Conservation (phyloP, 1,139 yeast species). For the Yamadazyma mexicana region DNA sequence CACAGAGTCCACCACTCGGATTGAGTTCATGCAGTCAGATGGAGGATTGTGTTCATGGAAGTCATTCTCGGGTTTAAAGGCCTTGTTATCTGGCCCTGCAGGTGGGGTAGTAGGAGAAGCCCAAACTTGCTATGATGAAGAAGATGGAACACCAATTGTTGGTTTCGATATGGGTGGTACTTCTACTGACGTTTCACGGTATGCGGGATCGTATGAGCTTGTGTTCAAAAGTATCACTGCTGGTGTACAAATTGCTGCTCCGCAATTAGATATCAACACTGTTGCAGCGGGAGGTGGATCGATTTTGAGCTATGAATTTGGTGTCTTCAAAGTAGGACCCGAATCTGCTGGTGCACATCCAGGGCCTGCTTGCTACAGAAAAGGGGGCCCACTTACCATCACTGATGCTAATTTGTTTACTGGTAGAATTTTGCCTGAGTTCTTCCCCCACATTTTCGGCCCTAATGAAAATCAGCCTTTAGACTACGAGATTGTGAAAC, state of each 20-base stretch:
- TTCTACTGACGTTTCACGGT: slow-evolving; percentile 55
- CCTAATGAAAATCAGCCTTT: slow-evolving; percentile 49
- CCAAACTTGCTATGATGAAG: slow-evolving; percentile 44
- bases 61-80: slow-evolving; percentile 50
- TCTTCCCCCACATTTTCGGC: slow-evolving; percentile 54
- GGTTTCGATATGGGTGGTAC: slow-evolving; percentile 67
- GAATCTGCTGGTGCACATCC: slow-evolving; percentile 59
- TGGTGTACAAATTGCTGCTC: slow-evolving; percentile 54
- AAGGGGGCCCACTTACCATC: slow-evolving; percentile 56
- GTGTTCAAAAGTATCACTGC: slow-evolving; percentile 55
- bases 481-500: slow-evolving; percentile 36
- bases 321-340: slow-evolving; percentile 54
- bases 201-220: slow-evolving; percentile 45
- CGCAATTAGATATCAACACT: slow-evolving; percentile 56
- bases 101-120: slow-evolving; percentile 63
- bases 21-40: slow-evolving; percentile 59
- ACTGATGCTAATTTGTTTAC: slow-evolving; percentile 54
- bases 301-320: slow-evolving; percentile 47
- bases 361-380: slow-evolving; percentile 58
- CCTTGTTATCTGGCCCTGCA: slow-evolving; percentile 57
- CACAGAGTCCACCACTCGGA: slow-evolving; percentile 17
- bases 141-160: slow-evolving; percentile 41
- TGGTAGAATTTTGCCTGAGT: slow-evolving; percentile 50
- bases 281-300: slow-evolving; percentile 66
- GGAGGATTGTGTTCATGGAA: slow-evolving; percentile 53